Conservation (phyloP, 1,139 yeast species). For the Diutina pseudorugosa region DNA sequence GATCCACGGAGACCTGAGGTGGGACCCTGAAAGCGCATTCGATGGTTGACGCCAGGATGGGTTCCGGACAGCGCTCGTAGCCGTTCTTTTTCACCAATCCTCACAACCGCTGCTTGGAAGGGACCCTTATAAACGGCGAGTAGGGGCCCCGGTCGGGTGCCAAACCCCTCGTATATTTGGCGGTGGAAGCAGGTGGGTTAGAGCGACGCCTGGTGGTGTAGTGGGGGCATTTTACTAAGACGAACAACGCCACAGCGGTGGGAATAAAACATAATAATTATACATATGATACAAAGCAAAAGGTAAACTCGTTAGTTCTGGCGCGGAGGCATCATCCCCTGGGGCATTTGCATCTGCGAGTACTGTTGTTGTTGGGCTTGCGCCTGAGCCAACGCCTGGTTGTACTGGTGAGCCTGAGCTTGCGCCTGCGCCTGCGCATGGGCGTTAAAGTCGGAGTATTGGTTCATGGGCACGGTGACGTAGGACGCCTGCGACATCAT, state of each 20-base stretch:
- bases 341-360: constrained; percentile 5
- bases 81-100: not conserved
- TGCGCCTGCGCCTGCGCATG: constrained; percentile 5
- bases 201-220: too few species aligned
- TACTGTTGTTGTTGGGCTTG: constrained; percentile 3
- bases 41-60: not conserved
- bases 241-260: too few species aligned
- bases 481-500: constrained; percentile 1
- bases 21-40: not conserved
- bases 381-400: constrained; percentile 5
- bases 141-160: not conserved
- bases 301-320: not conserved
- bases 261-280: not conserved
- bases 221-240: too few species aligned
- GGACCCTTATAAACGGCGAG: not conserved
- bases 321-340: constrained; percentile 9
- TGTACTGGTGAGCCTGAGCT: constrained; percentile 1
- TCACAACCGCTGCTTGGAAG: not conserved
- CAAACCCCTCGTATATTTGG: not conserved
- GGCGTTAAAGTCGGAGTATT: not conserved
- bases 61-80: not conserved
- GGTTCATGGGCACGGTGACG: constrained; percentile 1
- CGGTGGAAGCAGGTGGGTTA: not conserved
- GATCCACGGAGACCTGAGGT: too few species aligned
- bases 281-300: not conserved